Percentiles rank a stretch among this genome's conserved stretches.
Evolutionary conservation across 2,329 filamentous ascomycete species (phyloP).

Genomic region (Sphaerulina musiva): DNA sequence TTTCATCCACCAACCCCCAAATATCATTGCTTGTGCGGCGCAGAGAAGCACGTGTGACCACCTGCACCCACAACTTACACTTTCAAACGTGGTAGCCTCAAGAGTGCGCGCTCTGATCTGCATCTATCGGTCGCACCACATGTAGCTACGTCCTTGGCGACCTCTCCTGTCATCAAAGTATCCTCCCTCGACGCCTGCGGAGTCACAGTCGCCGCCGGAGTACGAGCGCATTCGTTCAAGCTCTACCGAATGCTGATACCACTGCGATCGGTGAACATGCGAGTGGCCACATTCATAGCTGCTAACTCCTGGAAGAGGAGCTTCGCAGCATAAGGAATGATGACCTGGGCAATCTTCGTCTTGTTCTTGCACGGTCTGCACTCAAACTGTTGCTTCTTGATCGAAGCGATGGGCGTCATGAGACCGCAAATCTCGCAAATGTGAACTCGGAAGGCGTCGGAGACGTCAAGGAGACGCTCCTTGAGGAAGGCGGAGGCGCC

Average conservation of each 20-base stretch:
- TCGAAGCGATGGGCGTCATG: conserved; percentile 98
- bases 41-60: too few species aligned
- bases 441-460: conserved; percentile 94
- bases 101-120: too few species aligned
- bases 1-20: too few species aligned
- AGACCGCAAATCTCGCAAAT: conserved; percentile 97
- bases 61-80: too few species aligned
- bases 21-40: too few species aligned
- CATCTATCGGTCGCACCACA: too few species aligned
- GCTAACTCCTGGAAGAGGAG: conserved; percentile 96
- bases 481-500: conserved; percentile 95
- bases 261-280: conserved; percentile 73
- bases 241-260: conserved; percentile 29
- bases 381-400: conserved; percentile 93
- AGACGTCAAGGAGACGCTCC: conserved; percentile 94
- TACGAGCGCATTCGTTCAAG: background rate
- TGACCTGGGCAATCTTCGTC: conserved; percentile 94
- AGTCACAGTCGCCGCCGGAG: background rate
- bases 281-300: conserved; percentile 95
- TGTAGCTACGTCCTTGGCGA: background rate
- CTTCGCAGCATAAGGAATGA: conserved; percentile 97
- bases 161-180: background rate
- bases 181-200: background rate
- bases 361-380: conserved; percentile 98
- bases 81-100: too few species aligned